Evolutionary conservation across 2,329 filamentous ascomycete genomes (phyloP), one percentile per base, ranked within the genome.

Genomic region (Monosporascus sp.): DNA sequence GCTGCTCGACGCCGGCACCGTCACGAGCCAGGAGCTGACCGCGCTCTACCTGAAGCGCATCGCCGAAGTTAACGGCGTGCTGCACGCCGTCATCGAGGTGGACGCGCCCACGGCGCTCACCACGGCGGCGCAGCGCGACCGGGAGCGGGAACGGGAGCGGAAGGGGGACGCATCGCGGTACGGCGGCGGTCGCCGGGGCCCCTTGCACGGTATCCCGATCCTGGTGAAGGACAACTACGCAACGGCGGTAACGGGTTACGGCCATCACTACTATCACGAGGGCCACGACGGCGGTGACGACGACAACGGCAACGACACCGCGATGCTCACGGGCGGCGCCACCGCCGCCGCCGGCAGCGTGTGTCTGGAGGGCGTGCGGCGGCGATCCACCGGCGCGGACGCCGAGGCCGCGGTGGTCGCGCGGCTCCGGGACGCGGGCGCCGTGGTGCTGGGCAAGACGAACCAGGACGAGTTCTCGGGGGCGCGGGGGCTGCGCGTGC

Each of bases 191-290:
- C 39, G 65, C 15, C 53, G 62, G n/a, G 69, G 68, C 0, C 80
- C 81, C 0, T 69, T 86, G 1, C 82, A 87, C 64, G 84, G 84
- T 2, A 75, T 87, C 2, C 84, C 84, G 0, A 78, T 87, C 43
- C 68, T 87, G 3, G 75, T 87, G 68, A 87, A 87, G 68, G 80
- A 85, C 67, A 85, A 84, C 63, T 84, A 85, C 54, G 83, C 79
- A 25, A 87, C 83, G 27, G 27, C 27, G 27, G 27, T 31, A 31
- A 14, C 27, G 27, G 27, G 9, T 14, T 5, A 31, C 27, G 27
- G 27, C 9, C 27, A 31, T 31, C 27, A 5, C 27, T 31, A 31
- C 9, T 14, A 31, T 31, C 27, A 9, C 27, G 27, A 31, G 27
- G 27, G 9, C 27, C 9, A 31, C 27, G 27, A 11, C 27, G 27